phyloP scores from a whole-genome alignment of 192 early-diverging fungal species.

The Paraglomus brasilianum region DNA sequence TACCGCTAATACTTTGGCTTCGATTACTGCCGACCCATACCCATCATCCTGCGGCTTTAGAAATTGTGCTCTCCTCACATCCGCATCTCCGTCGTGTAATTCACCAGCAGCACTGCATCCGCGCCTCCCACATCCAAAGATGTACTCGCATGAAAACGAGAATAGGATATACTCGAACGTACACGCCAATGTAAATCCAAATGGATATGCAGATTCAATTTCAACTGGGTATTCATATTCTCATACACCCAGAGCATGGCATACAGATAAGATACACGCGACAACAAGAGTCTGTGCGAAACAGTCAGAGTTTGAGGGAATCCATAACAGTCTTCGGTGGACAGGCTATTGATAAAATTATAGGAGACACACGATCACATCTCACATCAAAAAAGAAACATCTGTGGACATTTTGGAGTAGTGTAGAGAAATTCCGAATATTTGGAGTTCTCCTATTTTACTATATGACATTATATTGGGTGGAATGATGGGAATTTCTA shows the following conservation, averaged over 20 bases:
- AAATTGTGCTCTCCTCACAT: not conserved
- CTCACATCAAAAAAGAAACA: too few relatives aligned
- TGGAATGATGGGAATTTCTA: too few relatives aligned
- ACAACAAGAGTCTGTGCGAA: too few relatives aligned
- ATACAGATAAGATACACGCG: too few relatives aligned
- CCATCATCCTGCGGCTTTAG: not conserved
- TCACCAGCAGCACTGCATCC: not conserved
- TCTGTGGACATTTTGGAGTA: too few relatives aligned
- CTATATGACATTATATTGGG: too few relatives aligned
- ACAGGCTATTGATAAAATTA: too few relatives aligned
- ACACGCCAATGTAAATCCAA: not conserved
- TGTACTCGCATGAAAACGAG: not conserved
- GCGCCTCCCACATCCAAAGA: not conserved
- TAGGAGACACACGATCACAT: too few relatives aligned
- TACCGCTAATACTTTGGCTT: not conserved
- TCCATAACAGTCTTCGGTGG: too few relatives aligned
- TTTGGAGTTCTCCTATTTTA: too few relatives aligned
- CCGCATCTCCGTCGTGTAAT: not conserved
- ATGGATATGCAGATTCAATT: conserved; percentile 1
- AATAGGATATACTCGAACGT: not conserved
- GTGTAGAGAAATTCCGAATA: too few relatives aligned
- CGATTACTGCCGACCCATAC: not conserved
- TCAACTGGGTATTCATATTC: not conserved
- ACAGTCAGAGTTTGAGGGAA: too few relatives aligned
- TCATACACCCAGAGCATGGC: not conserved